Conservation (phyloP, 768 basidiomycete genomes). For the Hydnomerulius pinastri region DNA sequence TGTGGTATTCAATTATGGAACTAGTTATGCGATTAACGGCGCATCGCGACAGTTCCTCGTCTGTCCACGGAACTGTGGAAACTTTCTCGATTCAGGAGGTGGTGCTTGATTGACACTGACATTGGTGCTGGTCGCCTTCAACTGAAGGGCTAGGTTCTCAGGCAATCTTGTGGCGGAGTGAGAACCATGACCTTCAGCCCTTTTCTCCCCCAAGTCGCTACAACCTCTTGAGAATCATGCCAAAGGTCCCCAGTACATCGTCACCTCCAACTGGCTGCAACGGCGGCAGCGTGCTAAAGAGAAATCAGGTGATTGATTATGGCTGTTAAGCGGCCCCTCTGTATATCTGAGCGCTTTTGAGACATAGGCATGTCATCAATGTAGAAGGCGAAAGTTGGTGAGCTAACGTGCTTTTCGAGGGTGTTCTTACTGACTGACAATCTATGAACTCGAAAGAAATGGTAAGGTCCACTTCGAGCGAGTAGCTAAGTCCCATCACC, state of each 20-base stretch:
- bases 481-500: constrained; percentile 2
- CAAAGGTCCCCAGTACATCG: constrained; percentile 32
- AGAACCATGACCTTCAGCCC: no score
- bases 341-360: constrained; percentile 1
- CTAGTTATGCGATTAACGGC: no score
- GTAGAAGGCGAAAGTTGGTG: constrained; percentile 73
- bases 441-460: constrained; percentile 48
- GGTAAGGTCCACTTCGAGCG: constrained; percentile 38
- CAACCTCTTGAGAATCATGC: constrained; percentile 34
- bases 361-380: constrained; percentile 50
- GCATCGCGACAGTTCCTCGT: no score
- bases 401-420: constrained; percentile 27
- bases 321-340: background rate
- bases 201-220: background rate
- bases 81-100: no score
- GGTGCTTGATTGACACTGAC: no score
- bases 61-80: no score
- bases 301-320: constrained; percentile 23
- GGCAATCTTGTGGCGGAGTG: no score
- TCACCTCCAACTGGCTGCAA: constrained; percentile 1
- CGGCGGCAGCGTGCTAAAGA: constrained; percentile 16
- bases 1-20: no score
- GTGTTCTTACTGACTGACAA: constrained; percentile 17
- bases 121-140: no score
- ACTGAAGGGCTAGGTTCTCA: no score